These are phyloP conservation scores for Codiaeum variegatum DNA, from an alignment of 441 rosid genomes.

Conservation along the genomic window DNA sequence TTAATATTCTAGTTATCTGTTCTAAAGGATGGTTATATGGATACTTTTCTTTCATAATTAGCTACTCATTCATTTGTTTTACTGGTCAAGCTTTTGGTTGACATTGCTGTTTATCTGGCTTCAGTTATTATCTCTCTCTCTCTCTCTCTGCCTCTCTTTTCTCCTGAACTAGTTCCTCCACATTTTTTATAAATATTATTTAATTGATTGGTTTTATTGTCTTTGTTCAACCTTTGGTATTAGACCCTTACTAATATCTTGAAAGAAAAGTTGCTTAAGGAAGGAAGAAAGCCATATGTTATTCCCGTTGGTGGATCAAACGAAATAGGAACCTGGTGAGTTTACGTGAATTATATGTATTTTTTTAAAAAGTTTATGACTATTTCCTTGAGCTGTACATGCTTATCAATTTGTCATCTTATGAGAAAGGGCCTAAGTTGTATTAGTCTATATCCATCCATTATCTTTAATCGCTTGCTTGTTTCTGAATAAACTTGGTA, in stretches of 20 bases:
- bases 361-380: background rate
- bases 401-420: background rate
- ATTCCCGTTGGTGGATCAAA: conserved; percentile 97
- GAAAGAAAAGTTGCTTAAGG: conserved; percentile 67
- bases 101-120: too few relatives aligned
- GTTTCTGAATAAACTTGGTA: background rate
- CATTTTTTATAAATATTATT: background rate
- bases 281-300: conserved; percentile 88
- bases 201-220: conserved; percentile 3
- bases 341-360: conserved; percentile 12
- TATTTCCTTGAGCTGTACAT: background rate
- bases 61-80: background rate
- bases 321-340: conserved; percentile 94
- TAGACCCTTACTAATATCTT: conserved; percentile 68
- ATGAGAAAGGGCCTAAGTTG: background rate
- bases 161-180: background rate
- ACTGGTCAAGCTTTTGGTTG: too few relatives aligned
- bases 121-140: background rate
- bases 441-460: background rate
- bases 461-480: background rate
- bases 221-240: conserved; percentile 23
- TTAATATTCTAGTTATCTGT: background rate
- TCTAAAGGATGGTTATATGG: background rate
- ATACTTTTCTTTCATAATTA: background rate
- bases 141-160: background rate